Percentiles rank a stretch among this genome's conserved stretches.
Conservation (phyloP, 164 flowering plant genomes). For the Nymphaea colorata region DNA sequence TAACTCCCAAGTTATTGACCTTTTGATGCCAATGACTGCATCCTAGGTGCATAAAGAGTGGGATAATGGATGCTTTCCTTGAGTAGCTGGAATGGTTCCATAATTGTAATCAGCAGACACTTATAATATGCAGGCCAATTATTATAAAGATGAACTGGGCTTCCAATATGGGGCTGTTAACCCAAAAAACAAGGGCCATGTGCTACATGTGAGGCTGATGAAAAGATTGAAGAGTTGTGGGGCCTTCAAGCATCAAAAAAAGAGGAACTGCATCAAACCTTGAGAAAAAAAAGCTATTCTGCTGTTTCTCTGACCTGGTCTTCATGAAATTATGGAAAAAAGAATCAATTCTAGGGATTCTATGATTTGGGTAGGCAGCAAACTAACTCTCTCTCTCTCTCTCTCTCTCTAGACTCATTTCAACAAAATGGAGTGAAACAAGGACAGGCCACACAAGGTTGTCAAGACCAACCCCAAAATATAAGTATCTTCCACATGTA, state of each 20-base stretch:
- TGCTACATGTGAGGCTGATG: background rate
- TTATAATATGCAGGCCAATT: background rate
- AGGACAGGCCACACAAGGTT: background rate
- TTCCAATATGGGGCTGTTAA: no score
- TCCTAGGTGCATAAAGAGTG: background rate
- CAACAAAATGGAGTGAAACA: background rate
- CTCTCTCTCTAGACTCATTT: background rate
- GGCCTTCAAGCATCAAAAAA: background rate
- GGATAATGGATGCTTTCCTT: background rate
- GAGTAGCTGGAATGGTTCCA: background rate
- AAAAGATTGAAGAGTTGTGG: background rate
- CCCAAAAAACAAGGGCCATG: background rate
- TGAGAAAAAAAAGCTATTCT: no score
- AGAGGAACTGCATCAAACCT: background rate
- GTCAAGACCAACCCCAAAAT: background rate
- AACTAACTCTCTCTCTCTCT: background rate
- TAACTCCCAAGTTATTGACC: background rate
- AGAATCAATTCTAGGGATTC: background rate
- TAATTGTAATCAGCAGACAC: background rate
- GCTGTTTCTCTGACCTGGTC: background rate
- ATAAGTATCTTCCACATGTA: background rate
- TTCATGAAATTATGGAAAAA: background rate
- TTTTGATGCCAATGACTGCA: background rate
- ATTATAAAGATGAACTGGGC: background rate
- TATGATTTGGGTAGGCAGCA: background rate